Base-by-base conservation (phyloP, 805 yeast species). In the Ogataea zsoltii region DNA sequence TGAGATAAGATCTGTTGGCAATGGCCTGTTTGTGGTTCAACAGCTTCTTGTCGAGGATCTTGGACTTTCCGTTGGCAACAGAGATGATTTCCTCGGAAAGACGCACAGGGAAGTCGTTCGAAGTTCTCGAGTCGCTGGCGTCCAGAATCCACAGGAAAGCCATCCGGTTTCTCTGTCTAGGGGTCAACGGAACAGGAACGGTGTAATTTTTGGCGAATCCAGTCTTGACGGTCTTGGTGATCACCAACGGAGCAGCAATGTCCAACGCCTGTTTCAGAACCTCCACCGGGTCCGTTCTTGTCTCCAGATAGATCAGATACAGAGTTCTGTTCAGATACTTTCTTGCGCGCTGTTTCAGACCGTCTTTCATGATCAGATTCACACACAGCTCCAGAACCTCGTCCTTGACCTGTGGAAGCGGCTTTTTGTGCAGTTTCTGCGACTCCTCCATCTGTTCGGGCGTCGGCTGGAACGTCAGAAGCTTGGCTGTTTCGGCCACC, bases 61-160 rank as follows among this genome's bases (percentile, higher is more conserved):
- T 75, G 33, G 92, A 80, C 59, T 80, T 82, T 42, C 97, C 97
- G 56, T 79, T 80, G 57, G 72, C 74, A 25, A 94, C 94, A 42
- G 84, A 73, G 31, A 88, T 63, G 48, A 94, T 79, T 68, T 94
- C 98, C 68, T 94, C 98, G 31, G 91, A 90, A 37, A 94, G 74
- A 60, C 98, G 79, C 32, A 94, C 97, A 2, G 95, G 73, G 58
- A 86, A 86, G 58, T 87, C 94, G 46, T 82, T 79, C 14, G 91
- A 82, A 38, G 82, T 83, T 65, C 96, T 83, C 59, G 85, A 83
- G 48, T 81, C 77, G 33, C 95, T 79, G 16, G 95, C 89, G 49
- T 88, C 96, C 44, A 90, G 67, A 40, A 94, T 85, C 98, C 98
- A 94, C 53, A 74, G 68, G 74, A 95, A 87, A 2, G 98, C 97